Percentiles rank a stretch among this genome's conserved stretches.
phyloP scores from a whole-genome alignment of 2,329 filamentous ascomycete genomes.

The Didymella glomerata region DNA sequence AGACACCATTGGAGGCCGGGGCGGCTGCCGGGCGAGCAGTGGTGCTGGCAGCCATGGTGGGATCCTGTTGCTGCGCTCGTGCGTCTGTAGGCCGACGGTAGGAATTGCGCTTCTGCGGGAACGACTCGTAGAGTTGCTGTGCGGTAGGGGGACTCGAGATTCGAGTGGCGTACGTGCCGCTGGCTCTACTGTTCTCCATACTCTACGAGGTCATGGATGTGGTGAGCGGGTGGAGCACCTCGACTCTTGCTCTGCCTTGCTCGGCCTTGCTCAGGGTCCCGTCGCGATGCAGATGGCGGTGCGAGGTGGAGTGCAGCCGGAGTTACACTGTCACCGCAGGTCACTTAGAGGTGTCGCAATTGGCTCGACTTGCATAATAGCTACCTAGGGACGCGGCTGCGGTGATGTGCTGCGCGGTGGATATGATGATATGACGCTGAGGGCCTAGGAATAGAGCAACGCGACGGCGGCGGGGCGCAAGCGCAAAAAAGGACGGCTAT shows the following conservation, averaged over 20 bases:
- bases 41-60: conserved; percentile 35
- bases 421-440: conserved; percentile 2
- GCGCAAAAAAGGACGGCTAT: conserved; percentile 22
- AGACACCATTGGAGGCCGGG: conserved; percentile 26
- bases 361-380: conserved; percentile 28
- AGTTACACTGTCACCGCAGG: conserved; percentile 33
- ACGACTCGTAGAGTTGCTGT: conserved; percentile 39
- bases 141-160: conserved; percentile 27
- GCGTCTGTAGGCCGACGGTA: conserved; percentile 46
- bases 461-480: conserved; percentile 17
- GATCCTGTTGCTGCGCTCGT: conserved; percentile 35
- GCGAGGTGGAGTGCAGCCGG: conserved; percentile 23
- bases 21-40: conserved; percentile 40
- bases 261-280: conserved; percentile 1
- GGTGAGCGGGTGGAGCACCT: conserved; percentile 7
- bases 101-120: conserved; percentile 45
- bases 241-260: not conserved
- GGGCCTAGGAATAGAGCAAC: conserved; percentile 16
- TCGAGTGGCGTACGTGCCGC: conserved; percentile 24
- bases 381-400: conserved; percentile 32
- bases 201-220: conserved; percentile 33
- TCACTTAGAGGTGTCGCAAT: conserved; percentile 26
- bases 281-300: conserved; percentile 22
- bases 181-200: conserved; percentile 43
- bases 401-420: conserved; percentile 15